phyloP scores from a whole-genome alignment of 2,329 filamentous ascomycete genomes.

The Meredithiella fracta region DNA sequence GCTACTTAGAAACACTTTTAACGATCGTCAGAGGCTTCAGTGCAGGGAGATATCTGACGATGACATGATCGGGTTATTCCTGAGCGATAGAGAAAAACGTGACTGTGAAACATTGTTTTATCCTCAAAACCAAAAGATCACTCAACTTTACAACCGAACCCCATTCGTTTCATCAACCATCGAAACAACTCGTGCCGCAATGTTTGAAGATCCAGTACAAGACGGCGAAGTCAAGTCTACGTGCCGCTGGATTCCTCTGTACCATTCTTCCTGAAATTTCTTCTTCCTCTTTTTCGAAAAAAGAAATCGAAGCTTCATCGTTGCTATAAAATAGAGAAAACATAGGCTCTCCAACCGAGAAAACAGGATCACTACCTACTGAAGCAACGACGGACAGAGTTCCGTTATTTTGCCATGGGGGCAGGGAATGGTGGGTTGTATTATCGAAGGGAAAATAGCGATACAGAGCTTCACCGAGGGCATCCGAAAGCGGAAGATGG shows the following conservation, averaged over 20 bases:
- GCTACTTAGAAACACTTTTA: no score
- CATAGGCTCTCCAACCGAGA: neutral
- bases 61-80: no score
- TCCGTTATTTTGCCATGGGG: conserved; percentile 1
- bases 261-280: no score
- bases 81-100: no score
- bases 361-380: neutral
- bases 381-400: neutral
- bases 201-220: neutral
- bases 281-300: neutral
- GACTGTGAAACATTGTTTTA: no score
- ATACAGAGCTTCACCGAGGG: no score
- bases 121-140: no score
- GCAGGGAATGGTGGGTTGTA: neutral
- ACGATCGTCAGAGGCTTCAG: no score
- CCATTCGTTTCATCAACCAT: neutral
- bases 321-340: neutral
- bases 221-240: neutral
- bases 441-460: no score
- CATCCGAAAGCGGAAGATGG: no score
- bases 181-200: neutral
- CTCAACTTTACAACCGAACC: no score
- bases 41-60: no score
- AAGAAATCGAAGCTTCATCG: neutral
- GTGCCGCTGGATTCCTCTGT: neutral